A percentile compares a stretch with the other conserved stretches of the same genome.
These are phyloP conservation scores for Mycena vitilis DNA, from an alignment of 768 basidiomycete genomes.

Conservation along the genomic window DNA sequence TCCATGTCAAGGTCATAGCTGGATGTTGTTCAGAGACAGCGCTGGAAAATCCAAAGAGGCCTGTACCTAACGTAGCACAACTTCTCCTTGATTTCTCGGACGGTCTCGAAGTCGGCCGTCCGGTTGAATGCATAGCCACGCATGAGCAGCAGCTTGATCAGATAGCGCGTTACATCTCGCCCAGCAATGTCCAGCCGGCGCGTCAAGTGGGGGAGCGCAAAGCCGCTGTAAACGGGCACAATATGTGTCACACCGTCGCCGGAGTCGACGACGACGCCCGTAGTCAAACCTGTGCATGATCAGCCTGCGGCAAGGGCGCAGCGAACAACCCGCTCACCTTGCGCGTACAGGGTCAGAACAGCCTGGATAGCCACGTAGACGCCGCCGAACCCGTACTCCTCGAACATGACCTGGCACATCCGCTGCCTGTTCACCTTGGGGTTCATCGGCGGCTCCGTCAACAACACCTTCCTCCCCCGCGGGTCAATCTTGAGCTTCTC, in stretches of 20 bases:
- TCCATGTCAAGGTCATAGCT: constrained; percentile 98
- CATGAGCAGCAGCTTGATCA: constrained; percentile 99
- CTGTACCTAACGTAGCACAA: constrained; percentile 93
- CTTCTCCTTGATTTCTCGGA: constrained; percentile 98
- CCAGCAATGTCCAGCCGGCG: constrained; percentile 97
- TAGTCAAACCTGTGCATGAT: constrained; percentile 81
- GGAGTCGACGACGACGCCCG: constrained; percentile 98
- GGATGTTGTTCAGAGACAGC: constrained; percentile 10
- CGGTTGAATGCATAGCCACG: constrained; percentile 99
- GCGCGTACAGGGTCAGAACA: constrained; percentile 96
- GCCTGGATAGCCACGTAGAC: constrained; percentile 99
- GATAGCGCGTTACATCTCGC: constrained; percentile 96
- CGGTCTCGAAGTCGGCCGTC: constrained; percentile 99
- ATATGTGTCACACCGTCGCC: constrained; percentile 99
- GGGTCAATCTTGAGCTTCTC: constrained; percentile 95
- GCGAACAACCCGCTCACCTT: constrained; percentile 70
- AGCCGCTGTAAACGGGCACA: constrained; percentile 98
- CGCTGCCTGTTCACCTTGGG: constrained; percentile 91
- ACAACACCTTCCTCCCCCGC: constrained; percentile 85
- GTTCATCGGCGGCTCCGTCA: constrained; percentile 99
- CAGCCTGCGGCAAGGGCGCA: constrained; percentile 5
- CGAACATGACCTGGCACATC: constrained; percentile 99
- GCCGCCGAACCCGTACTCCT: constrained; percentile 95
- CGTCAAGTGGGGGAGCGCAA: constrained; percentile 94
- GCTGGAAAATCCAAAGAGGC: not conserved